Percentiles rank a stretch among this genome's conserved stretches.
These are phyloP conservation scores for Tremellales sp. DNA, from an alignment of 1,284 basidiomycete species.

Conservation along the genomic window DNA sequence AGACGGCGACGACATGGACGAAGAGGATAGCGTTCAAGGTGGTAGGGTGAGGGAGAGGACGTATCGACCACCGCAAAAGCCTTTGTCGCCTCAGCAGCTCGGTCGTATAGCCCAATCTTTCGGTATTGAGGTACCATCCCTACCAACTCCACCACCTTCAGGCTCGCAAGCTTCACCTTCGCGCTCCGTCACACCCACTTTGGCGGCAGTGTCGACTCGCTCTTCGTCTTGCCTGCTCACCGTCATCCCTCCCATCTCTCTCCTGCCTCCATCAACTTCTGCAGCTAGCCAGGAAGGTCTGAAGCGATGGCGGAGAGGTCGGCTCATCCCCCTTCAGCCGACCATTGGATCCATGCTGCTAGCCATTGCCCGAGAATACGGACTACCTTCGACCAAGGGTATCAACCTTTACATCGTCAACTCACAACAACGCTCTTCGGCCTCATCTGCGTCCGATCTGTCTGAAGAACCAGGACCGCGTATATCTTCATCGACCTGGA, in stretches of 20 bases:
- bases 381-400: constrained; percentile 39
- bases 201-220: constrained; percentile 3
- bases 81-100: constrained; percentile 36
- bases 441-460: constrained; percentile 4
- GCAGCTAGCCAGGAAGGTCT: constrained; percentile 13
- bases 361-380: constrained; percentile 44
- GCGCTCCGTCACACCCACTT: constrained; percentile 6
- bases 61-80: constrained; percentile 36
- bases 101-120: constrained; percentile 44
- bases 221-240: constrained; percentile 29
- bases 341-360: constrained; percentile 44
- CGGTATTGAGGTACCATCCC: constrained; percentile 38
- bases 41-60: no score
- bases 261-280: constrained; percentile 18
- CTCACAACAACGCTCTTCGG: not conserved
- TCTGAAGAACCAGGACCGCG: constrained; percentile 31
- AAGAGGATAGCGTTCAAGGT: not conserved
- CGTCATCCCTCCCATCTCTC: constrained; percentile 36
- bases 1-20: not conserved
- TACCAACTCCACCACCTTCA: not conserved
- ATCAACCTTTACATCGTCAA: constrained; percentile 39
- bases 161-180: constrained; percentile 2
- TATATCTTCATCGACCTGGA: constrained; percentile 35
- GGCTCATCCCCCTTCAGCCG: constrained; percentile 41
- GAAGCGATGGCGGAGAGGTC: constrained; percentile 36